These are phyloP conservation scores for Porcisia deanei DNA, from an alignment of 208 protist species.

Conservation along the genomic window DNA sequence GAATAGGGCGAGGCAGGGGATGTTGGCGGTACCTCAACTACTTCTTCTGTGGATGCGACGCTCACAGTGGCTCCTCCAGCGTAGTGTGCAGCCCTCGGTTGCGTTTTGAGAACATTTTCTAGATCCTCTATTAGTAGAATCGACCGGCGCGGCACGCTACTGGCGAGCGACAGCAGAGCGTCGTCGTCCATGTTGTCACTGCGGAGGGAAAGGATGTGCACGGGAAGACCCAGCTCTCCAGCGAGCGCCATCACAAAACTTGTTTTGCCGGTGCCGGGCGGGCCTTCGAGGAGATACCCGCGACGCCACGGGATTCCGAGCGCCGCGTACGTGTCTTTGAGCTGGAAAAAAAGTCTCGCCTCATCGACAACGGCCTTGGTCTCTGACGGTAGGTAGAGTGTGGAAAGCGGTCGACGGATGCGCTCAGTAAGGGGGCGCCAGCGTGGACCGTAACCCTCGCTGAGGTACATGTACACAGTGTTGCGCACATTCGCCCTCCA, in stretches of 20 bases:
- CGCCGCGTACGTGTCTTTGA: conserved; percentile 77
- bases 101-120: conserved; percentile 83
- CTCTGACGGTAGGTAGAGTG: conserved; percentile 62
- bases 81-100: neutral
- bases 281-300: conserved; percentile 94
- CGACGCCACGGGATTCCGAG: conserved; percentile 95
- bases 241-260: conserved; percentile 93
- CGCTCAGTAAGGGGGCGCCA: conserved; percentile 78
- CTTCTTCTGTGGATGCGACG: neutral
- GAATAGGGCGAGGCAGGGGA: conserved; percentile 8
- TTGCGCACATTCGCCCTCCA: conserved; percentile 52
- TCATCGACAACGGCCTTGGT: conserved; percentile 75
- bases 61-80: no score
- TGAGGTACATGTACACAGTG: conserved; percentile 71
- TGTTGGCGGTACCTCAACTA: neutral
- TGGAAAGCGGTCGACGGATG: conserved; percentile 61
- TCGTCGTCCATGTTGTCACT: conserved; percentile 82
- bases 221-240: conserved; percentile 82
- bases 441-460: conserved; percentile 47
- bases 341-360: conserved; percentile 77
- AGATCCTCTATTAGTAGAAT: conserved; percentile 96
- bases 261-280: conserved; percentile 95
- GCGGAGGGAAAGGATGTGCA: conserved; percentile 93
- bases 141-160: conserved; percentile 70
- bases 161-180: conserved; percentile 79